These are phyloP conservation scores for Stylonectria norvegica DNA, from an alignment of 2,329 filamentous ascomycete species.

Conservation along the genomic window DNA sequence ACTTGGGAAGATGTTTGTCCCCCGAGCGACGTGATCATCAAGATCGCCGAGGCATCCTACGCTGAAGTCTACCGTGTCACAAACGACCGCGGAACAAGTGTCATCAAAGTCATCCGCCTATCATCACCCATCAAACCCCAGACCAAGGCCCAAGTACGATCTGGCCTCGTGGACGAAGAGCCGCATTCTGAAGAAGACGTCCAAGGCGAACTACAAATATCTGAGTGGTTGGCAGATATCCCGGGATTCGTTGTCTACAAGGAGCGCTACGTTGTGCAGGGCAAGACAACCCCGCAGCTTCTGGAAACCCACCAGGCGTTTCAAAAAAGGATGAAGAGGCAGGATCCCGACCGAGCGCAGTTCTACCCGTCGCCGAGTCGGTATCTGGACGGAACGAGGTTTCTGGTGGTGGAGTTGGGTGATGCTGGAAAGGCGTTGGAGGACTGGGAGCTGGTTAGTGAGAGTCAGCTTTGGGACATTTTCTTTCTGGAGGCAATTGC, in stretches of 20 bases:
- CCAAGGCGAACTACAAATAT: constrained; percentile 58
- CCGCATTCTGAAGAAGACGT: constrained; percentile 54
- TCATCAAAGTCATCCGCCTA: constrained; percentile 62
- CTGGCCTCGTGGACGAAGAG: constrained; percentile 56
- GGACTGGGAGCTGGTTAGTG: constrained; percentile 48
- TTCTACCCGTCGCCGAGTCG: constrained; percentile 61
- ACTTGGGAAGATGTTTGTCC: constrained; percentile 59
- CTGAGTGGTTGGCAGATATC: constrained; percentile 61
- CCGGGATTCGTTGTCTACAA: constrained; percentile 66
- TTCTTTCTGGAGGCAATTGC: constrained; percentile 60
- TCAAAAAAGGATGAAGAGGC: constrained; percentile 50
- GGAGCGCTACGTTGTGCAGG: constrained; percentile 58
- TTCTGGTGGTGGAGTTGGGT: constrained; percentile 60
- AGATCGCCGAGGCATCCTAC: constrained; percentile 65
- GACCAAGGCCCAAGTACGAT: constrained; percentile 53
- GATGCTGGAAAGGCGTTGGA: constrained; percentile 61
- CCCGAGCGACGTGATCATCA: constrained; percentile 50
- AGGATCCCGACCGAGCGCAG: constrained; percentile 54
- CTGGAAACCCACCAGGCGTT: constrained; percentile 59
- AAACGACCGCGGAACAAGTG: constrained; percentile 57
- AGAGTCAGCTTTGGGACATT: constrained; percentile 59
- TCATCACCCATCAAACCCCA: constrained; percentile 55
- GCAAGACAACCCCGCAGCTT: constrained; percentile 50
- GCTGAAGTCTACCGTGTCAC: constrained; percentile 63
- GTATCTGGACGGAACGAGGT: constrained; percentile 56